Evolutionary conservation across 2,329 filamentous ascomycete species (phyloP).

Genomic region (Penicillium sp.): DNA sequence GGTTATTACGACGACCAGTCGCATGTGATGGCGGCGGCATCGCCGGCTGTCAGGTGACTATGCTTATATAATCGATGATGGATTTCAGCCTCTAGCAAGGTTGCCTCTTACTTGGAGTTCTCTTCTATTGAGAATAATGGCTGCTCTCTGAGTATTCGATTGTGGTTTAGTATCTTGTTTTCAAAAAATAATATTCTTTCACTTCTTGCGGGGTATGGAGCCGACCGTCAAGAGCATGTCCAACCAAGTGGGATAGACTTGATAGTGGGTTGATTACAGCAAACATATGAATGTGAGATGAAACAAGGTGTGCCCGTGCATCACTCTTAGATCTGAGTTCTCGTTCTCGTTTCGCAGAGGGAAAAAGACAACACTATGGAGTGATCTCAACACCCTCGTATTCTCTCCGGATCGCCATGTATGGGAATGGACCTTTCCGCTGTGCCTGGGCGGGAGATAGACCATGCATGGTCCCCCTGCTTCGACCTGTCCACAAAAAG

Average conservation of each 20-base stretch:
- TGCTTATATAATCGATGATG: slow-evolving; percentile 9
- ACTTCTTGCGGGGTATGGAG: no score
- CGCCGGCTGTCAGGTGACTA: slow-evolving; percentile 11
- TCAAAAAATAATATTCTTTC: no score
- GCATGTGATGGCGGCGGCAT: slow-evolving; percentile 14
- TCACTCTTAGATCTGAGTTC: not conserved
- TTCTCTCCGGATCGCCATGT: not conserved
- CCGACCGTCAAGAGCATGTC: not conserved
- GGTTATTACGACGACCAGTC: not conserved
- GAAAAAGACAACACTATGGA: not conserved
- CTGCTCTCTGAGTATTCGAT: no score
- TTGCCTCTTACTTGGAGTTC: no score
- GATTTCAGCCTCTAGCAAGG: no score
- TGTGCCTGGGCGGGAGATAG: not conserved
- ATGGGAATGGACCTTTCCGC: not conserved
- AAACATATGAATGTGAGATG: not conserved
- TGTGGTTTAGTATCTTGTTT: no score
- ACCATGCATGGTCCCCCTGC: slow-evolving; percentile 5
- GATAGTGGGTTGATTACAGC: not conserved
- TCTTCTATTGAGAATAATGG: no score
- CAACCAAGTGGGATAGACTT: not conserved
- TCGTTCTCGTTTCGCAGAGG: not conserved
- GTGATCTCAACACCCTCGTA: not conserved
- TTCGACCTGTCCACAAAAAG: slow-evolving; percentile 1
- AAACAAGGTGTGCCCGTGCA: not conserved